These are phyloP conservation scores for Echinosphaeria canescens DNA, from an alignment of 2,329 filamentous ascomycete genomes.

Conservation along the genomic window DNA sequence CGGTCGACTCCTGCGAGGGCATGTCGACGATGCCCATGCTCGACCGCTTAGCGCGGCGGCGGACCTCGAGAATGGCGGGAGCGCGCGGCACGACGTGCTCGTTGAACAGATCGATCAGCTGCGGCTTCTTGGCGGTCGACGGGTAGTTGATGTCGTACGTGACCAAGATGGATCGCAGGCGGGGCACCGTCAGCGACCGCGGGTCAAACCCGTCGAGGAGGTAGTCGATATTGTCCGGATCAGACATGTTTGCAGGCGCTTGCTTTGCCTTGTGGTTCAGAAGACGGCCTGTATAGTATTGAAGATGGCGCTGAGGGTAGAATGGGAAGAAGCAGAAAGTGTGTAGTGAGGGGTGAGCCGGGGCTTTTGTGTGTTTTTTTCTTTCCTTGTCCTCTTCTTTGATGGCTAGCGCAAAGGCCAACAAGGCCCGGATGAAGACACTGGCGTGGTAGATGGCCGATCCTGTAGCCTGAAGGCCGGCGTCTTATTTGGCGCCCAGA, in stretches of 20 bases:
- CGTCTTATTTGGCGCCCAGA: too few relatives aligned
- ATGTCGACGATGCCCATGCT: conserved; percentile 64
- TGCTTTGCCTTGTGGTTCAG: not conserved
- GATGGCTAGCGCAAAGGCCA: too few relatives aligned
- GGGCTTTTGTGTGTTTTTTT: not conserved
- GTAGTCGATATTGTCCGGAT: conserved; percentile 53
- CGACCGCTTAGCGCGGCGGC: conserved; percentile 63
- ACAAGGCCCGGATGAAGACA: too few relatives aligned
- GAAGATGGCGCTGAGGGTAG: too few relatives aligned
- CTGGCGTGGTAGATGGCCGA: too few relatives aligned
- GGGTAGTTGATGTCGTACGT: conserved; percentile 73
- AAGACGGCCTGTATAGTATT: too few relatives aligned
- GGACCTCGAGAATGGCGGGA: conserved; percentile 50
- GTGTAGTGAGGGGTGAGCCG: not conserved
- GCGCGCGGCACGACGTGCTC: conserved; percentile 60
- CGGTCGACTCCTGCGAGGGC: conserved; percentile 40
- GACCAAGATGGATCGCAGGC: conserved; percentile 77
- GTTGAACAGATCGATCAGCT: conserved; percentile 70
- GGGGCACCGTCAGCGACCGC: conserved; percentile 62
- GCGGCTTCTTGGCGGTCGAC: conserved; percentile 74
- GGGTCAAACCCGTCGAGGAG: conserved; percentile 77
- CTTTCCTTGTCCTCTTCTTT: too few relatives aligned
- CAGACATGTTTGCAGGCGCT: conserved; percentile 25
- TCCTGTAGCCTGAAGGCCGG: too few relatives aligned
- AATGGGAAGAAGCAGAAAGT: conserved; percentile 1